Percentiles rank a stretch among this genome's conserved stretches.
Evolutionary conservation across 805 yeast species (phyloP).

Genomic region (Saturnispora besseyi): DNA sequence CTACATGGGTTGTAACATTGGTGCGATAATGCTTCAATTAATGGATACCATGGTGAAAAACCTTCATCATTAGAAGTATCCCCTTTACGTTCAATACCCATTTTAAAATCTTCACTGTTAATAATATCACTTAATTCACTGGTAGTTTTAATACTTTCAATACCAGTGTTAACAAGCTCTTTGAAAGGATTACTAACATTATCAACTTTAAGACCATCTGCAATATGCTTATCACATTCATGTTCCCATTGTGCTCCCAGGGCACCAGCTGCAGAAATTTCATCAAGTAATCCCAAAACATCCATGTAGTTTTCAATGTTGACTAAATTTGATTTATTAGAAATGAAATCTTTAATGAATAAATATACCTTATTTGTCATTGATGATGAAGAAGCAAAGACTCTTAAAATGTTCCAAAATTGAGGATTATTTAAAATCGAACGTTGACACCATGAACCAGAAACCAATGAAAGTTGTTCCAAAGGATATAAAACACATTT

Average conservation of each 20-base stretch:
- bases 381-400: slow-evolving; percentile 36
- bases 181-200: slow-evolving; percentile 39
- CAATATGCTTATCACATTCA: slow-evolving; percentile 39
- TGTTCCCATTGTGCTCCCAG: slow-evolving; percentile 71
- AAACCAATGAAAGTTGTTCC: slow-evolving; percentile 38
- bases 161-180: slow-evolving; percentile 48
- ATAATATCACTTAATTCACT: slow-evolving; percentile 36
- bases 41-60: slow-evolving; percentile 40
- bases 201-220: slow-evolving; percentile 36
- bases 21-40: slow-evolving; percentile 75
- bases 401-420: slow-evolving; percentile 42
- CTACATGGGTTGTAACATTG: slow-evolving; percentile 87
- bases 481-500: slow-evolving; percentile 38
- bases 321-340: slow-evolving; percentile 28
- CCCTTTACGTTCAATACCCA: slow-evolving; percentile 25
- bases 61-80: slow-evolving; percentile 8
- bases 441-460: slow-evolving; percentile 34
- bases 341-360: slow-evolving; percentile 37
- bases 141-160: slow-evolving; percentile 55
- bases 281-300: slow-evolving; percentile 64
- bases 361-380: slow-evolving; percentile 36
- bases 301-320: slow-evolving; percentile 49
- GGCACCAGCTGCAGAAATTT: slow-evolving; percentile 73
- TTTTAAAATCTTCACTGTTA: slow-evolving; percentile 24
- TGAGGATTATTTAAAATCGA: slow-evolving; percentile 29